Evolutionary conservation across 2,329 filamentous ascomycete genomes (phyloP).

Genomic region (Tolypocladium inflatum): DNA sequence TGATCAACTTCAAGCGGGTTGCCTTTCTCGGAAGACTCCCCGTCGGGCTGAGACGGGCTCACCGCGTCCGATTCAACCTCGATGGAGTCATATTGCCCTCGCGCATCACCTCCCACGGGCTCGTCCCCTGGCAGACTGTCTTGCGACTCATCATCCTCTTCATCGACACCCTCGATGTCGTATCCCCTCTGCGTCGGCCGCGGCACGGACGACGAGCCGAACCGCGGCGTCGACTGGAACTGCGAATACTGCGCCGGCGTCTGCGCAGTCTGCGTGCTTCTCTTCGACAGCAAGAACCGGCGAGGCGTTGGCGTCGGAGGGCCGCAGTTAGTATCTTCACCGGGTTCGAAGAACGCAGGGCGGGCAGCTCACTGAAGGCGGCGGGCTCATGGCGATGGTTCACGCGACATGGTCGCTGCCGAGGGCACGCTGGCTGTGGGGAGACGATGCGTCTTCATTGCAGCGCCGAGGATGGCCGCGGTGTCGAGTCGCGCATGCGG

Average conservation of each 20-base stretch:
- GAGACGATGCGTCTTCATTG: neutral
- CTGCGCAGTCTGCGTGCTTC: conserved; percentile 21
- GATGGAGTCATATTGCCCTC: conserved; percentile 7
- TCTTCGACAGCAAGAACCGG: conserved; percentile 26
- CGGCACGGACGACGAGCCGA: conserved; percentile 21
- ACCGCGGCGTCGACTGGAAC: conserved; percentile 29
- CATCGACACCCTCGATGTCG: conserved; percentile 24
- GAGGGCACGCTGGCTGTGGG: neutral
- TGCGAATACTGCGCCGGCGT: conserved; percentile 18
- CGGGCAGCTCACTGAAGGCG: conserved; percentile 2
- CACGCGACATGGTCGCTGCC: neutral
- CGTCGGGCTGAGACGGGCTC: neutral
- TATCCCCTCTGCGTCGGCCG: conserved; percentile 17
- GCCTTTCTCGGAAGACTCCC: neutral
- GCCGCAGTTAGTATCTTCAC: neutral
- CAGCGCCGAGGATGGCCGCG: neutral
- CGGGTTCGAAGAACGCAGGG: neutral
- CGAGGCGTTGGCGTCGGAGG: conserved; percentile 28
- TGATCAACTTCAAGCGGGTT: neutral
- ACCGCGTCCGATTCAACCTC: conserved; percentile 5
- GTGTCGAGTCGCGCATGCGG: neutral
- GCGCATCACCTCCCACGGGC: neutral
- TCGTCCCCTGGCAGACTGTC: neutral
- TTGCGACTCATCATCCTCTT: conserved; percentile 7
- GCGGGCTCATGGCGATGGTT: conserved; percentile 14